phyloP scores from a whole-genome alignment of 2,329 filamentous ascomycete species.

The Cercospora brassicicola region DNA sequence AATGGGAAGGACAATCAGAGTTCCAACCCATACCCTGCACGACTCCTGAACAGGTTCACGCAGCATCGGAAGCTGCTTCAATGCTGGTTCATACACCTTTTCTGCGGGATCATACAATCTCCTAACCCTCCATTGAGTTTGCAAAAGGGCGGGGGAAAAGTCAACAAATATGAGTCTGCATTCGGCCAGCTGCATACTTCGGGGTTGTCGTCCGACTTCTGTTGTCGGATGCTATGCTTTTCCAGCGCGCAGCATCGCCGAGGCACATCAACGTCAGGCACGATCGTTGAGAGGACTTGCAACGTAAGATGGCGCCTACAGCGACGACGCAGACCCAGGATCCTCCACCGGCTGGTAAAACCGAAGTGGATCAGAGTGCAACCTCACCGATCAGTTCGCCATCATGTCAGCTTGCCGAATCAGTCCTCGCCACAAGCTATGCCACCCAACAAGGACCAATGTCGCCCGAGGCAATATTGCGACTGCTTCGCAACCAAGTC shows the following conservation, averaged over 20 bases:
- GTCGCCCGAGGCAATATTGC: conserved; percentile 13
- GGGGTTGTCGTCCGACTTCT: neutral
- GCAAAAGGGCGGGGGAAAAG: neutral
- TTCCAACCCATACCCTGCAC: neutral
- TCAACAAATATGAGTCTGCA: conserved; percentile 6
- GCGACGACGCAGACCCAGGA: neutral
- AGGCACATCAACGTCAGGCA: neutral
- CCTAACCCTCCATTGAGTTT: conserved; percentile 12
- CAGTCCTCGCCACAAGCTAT: conserved; percentile 17
- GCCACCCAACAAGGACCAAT: conserved; percentile 16
- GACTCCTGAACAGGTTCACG: conserved; percentile 2
- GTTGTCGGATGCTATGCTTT: neutral
- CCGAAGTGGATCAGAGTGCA: neutral
- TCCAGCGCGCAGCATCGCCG: neutral
- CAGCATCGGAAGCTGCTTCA: neutral
- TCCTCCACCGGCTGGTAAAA: neutral
- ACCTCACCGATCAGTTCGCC: conserved; percentile 7
- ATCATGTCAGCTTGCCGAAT: conserved; percentile 10
- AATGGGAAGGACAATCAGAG: neutral
- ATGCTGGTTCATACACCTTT: neutral
- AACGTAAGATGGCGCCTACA: conserved; percentile 1
- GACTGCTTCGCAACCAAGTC: conserved; percentile 15
- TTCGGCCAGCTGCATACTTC: neutral
- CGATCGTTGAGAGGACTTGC: neutral
- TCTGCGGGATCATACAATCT: neutral